Percentiles rank a stretch among this genome's conserved stretches.
These are phyloP conservation scores for Coniochaeta prunicola DNA, from an alignment of 2,329 filamentous ascomycete genomes.

Conservation along the genomic window DNA sequence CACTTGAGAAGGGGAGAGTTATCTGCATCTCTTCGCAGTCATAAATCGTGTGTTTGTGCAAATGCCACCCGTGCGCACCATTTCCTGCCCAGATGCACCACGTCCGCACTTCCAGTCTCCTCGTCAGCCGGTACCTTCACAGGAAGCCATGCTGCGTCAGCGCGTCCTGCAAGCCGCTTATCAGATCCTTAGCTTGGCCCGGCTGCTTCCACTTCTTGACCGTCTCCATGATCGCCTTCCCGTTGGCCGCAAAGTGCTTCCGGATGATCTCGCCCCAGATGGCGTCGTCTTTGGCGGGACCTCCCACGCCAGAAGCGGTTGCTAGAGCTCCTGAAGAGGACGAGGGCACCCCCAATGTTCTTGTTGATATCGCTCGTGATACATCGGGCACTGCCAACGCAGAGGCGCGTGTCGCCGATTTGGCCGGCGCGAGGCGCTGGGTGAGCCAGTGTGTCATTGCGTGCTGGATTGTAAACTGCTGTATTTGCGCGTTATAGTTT, in stretches of 20 bases:
- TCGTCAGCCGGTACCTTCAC: neutral
- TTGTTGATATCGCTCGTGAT: neutral
- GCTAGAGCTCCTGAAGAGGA: too few species aligned
- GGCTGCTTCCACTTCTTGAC: constrained; percentile 9
- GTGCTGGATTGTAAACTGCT: constrained; percentile 17
- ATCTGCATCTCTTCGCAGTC: neutral
- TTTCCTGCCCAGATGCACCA: neutral
- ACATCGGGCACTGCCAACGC: neutral
- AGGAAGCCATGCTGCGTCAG: constrained; percentile 3
- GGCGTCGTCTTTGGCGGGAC: constrained; percentile 5
- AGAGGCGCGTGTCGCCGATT: neutral
- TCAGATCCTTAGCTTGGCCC: neutral
- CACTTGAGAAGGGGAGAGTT: neutral
- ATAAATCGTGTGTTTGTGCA: neutral
- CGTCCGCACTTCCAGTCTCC: neutral
- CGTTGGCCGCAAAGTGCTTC: constrained; percentile 15
- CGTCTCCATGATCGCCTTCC: constrained; percentile 9
- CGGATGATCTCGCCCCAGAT: constrained; percentile 17
- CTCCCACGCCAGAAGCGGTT: neutral
- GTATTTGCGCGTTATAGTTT: constrained; percentile 21
- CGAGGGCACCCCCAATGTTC: neutral
- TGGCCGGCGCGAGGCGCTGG: constrained; percentile 6
- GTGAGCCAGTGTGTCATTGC: constrained; percentile 22
- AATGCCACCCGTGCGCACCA: neutral
- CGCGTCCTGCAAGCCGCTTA: neutral